Conservation (phyloP, 192 early-diverging fungal genomes). For the Coemansia sp. region DNA sequence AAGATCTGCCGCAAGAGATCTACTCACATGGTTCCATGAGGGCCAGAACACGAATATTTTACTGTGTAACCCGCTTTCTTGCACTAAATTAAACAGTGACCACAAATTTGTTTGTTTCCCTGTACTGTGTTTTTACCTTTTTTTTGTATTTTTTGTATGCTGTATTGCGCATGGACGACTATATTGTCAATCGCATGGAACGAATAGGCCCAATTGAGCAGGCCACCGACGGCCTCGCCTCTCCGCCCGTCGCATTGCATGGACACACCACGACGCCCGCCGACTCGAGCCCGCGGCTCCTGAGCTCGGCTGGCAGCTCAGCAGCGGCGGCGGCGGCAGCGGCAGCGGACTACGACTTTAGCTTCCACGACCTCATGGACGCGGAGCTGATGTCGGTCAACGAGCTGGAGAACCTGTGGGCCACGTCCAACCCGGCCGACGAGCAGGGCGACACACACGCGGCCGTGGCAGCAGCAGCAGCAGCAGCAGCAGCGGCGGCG, state of each 20-base stretch:
- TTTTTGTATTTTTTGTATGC: slow-evolving; percentile 12
- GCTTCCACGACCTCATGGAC: slow-evolving; percentile 61
- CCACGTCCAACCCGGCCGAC: slow-evolving; percentile 29
- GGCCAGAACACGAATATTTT: not conserved
- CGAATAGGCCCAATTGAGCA: slow-evolving; percentile 19
- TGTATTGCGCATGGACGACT: slow-evolving; percentile 25
- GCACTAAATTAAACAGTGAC: not conserved
- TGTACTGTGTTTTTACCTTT: not conserved
- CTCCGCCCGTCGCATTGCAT: not conserved
- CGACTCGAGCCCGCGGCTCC: not conserved
- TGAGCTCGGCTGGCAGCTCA: not conserved
- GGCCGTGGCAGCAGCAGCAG: not conserved
- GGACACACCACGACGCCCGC: not conserved
- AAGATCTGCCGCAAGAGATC: not conserved
- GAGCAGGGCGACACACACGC: not conserved
- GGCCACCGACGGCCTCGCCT: not conserved
- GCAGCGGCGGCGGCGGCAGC: not conserved
- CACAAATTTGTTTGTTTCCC: not conserved
- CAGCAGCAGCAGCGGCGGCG: not conserved
- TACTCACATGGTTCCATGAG: not conserved
- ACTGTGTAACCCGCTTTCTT: not conserved
- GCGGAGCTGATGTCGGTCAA: slow-evolving; percentile 63
- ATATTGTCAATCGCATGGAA: slow-evolving; percentile 21
- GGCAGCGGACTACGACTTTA: slow-evolving; percentile 36
- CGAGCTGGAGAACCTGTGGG: slow-evolving; percentile 60